Evolutionary conservation across 768 basidiomycete genomes (phyloP), one percentile per base, ranked within the genome.

Genomic region (Podaxis sp.): DNA sequence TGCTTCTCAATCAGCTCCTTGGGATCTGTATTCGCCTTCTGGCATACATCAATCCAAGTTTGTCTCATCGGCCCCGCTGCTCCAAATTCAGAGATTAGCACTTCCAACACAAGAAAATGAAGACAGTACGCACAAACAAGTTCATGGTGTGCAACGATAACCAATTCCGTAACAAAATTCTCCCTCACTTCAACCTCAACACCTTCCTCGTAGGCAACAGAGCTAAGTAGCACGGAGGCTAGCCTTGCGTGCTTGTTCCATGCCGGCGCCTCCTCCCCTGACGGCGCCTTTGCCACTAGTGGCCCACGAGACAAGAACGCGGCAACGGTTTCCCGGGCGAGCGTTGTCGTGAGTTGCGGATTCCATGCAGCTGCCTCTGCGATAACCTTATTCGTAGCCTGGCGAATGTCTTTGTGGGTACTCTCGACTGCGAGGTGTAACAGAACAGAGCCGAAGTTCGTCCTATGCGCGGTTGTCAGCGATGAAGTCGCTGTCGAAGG

Each of bases 21-120:
- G 1, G 94, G 94, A 69, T 96, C 92, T 3, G 82, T 69, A 1
- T 77, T 71, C 0, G 89, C 86, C 62, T 81, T 83, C 66, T 91
- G 92, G 59, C 90, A 91, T 4, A 92, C 65, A 59, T 93, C 91
- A 63, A 96, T 90, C 94, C 94, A 97, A 1, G 81, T 81, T 66
- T 85, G 86, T 17, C 85, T 81, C 8, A 82, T 80, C 15, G 77
- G 72, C 22, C 77, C 80, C 65, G 79, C 84, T 84, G 40, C 4
- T 49, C 40, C 7, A 62, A 24, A 51, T 33, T 52, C 27, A 46
- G 17, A 22, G 46, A 46, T 55, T 47, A 65, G 37, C 53, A 27
- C 22, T 53, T 6, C 19, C 3, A 22, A 38, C 7, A 33, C 17
- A 17, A 17, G 38, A 65, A 55, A 27, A 19, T 60, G n/a, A 64